A percentile compares a stretch with the other conserved stretches of the same genome.
These are phyloP conservation scores for Cordyceps pruinosa DNA, from an alignment of 2,329 filamentous ascomycete species.

Conservation along the genomic window DNA sequence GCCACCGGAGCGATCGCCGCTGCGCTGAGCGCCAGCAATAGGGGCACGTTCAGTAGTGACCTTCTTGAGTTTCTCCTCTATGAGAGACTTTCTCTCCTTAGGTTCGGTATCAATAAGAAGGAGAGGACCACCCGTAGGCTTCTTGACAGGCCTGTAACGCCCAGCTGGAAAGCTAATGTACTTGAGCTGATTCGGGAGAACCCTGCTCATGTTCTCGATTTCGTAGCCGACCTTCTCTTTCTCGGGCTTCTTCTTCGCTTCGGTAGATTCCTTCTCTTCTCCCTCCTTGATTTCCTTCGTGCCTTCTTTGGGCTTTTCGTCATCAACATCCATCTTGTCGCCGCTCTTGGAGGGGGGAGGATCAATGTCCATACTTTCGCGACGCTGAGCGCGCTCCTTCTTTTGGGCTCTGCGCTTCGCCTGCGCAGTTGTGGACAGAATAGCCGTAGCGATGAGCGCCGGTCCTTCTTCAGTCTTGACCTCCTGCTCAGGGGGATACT, in stretches of 20 bases:
- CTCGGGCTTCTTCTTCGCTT: conserved; percentile 80
- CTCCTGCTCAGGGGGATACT: conserved; percentile 95
- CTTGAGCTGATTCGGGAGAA: conserved; percentile 87
- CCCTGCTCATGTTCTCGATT: conserved; percentile 92
- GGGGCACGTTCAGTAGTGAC: conserved; percentile 56
- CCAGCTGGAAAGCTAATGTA: conserved; percentile 89
- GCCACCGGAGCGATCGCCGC: conserved; percentile 29
- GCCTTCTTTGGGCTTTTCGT: conserved; percentile 51
- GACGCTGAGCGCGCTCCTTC: conserved; percentile 82
- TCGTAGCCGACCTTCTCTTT: conserved; percentile 97
- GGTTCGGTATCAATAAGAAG: conserved; percentile 82
- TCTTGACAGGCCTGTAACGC: conserved; percentile 83
- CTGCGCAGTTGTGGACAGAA: conserved; percentile 93
- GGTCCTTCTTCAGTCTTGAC: conserved; percentile 91
- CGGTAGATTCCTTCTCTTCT: conserved; percentile 48
- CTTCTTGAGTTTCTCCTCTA: conserved; percentile 93
- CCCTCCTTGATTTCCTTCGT: conserved; percentile 55
- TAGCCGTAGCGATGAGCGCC: conserved; percentile 88
- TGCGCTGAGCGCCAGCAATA: conserved; percentile 37
- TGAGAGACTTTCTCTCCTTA: conserved; percentile 66
- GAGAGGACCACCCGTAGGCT: conserved; percentile 91
- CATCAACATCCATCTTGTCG: conserved; percentile 87
- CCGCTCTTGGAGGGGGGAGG: conserved; percentile 54
- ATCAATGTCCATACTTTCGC: conserved; percentile 95
- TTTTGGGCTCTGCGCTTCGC: conserved; percentile 91